phyloP scores from a whole-genome alignment of 441 rosid species.

The Geranium incanum region DNA sequence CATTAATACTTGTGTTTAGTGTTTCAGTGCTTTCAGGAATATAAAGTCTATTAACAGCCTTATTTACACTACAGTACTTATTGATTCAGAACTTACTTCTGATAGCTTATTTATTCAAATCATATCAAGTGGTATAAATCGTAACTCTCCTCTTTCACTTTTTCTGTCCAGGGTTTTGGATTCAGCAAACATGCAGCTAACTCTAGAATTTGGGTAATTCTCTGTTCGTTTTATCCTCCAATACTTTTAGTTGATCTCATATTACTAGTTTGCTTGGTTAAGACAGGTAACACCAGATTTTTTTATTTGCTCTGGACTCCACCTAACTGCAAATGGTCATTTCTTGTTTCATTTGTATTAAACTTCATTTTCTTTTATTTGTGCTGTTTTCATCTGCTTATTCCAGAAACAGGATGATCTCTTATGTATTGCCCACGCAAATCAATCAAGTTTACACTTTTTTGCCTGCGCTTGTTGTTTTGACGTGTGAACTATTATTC shows the following conservation, averaged over 20 bases:
- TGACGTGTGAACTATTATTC: background rate
- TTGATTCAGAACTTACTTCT: background rate
- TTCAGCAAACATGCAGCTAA: slow-evolving; percentile 44
- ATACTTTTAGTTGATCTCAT: background rate
- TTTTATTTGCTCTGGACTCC: background rate
- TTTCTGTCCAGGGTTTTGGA: slow-evolving; percentile 28
- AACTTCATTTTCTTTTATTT: background rate
- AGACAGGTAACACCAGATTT: background rate
- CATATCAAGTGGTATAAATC: background rate
- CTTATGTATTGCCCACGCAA: background rate
- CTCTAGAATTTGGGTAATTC: slow-evolving; percentile 61
- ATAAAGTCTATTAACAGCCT: background rate
- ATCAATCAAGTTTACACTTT: background rate
- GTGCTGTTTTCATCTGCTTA: background rate
- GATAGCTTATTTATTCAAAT: background rate
- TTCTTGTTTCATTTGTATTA: background rate
- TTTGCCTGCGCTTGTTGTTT: background rate
- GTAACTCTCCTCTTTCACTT: background rate
- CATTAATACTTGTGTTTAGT: background rate
- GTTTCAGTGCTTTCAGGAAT: background rate
- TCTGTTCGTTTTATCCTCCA: background rate
- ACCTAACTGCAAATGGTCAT: background rate
- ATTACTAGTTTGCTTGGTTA: background rate
- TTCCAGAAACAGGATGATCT: background rate
- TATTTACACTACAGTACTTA: slow-evolving; percentile 1